Percentiles rank a stretch among this genome's conserved stretches.
Conservation (phyloP, 805 yeast genomes). For the Torulaspora maleeae region DNA sequence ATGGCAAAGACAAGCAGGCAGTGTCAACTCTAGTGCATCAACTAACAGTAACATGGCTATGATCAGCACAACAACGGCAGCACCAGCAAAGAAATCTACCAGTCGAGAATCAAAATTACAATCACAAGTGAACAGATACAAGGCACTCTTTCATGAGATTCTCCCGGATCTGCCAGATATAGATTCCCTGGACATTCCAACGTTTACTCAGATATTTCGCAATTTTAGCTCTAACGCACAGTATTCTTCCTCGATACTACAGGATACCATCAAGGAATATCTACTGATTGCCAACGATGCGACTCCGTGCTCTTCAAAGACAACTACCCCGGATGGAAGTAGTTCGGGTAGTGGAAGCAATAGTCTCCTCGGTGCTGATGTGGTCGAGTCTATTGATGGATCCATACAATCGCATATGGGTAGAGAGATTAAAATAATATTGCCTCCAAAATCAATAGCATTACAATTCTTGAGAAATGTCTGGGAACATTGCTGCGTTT, state of each 20-base stretch:
- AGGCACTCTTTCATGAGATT: constrained; percentile 21
- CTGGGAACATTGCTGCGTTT: constrained; percentile 82
- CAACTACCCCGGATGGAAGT: constrained; percentile 17
- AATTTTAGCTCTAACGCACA: constrained; percentile 14
- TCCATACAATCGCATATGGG: constrained; percentile 24
- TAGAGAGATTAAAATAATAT: constrained; percentile 55
- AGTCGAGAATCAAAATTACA: constrained; percentile 19
- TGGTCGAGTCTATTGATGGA: constrained; percentile 21
- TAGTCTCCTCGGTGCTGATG: constrained; percentile 4
- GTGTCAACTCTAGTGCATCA: constrained; percentile 1
- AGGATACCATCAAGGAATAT: constrained; percentile 27
- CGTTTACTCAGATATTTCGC: constrained; percentile 26
- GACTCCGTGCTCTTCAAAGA: constrained; percentile 11
- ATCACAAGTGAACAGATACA: constrained; percentile 20
- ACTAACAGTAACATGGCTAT: neutral
- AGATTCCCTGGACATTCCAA: constrained; percentile 25
- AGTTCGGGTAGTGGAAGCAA: constrained; percentile 6
- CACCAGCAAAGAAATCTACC: constrained; percentile 6
- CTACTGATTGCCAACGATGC: constrained; percentile 15
- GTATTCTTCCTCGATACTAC: constrained; percentile 9
- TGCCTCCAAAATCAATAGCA: constrained; percentile 77
- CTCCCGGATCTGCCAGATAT: constrained; percentile 30
- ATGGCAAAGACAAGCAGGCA: constrained; percentile 3
- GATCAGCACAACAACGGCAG: neutral
- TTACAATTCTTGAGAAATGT: constrained; percentile 67